Conservation (phyloP, 2,329 filamentous ascomycete genomes). For the Nannizzia gypsea region DNA sequence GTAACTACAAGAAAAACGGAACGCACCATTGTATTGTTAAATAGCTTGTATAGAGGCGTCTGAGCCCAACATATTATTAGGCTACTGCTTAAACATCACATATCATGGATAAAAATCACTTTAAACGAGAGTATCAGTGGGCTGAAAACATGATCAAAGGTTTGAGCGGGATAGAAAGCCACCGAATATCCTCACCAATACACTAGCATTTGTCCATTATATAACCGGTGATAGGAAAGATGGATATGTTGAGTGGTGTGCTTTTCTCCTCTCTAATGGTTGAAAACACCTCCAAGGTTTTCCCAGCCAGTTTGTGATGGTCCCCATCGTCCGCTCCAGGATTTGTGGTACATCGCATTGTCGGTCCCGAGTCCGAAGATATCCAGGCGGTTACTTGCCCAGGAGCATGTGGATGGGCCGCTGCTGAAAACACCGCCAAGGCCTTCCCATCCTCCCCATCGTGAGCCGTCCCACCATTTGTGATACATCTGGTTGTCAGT, state of each 20-base stretch:
- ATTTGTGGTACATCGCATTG: constrained; percentile 12
- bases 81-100: not conserved
- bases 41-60: too few species aligned
- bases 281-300: constrained; percentile 12
- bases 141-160: not conserved
- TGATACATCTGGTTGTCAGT: constrained; percentile 16
- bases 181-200: not conserved
- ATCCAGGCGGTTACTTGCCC: constrained; percentile 15
- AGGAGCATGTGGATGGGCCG: constrained; percentile 14
- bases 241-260: not conserved
- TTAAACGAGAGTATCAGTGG: not conserved
- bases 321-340: constrained; percentile 12
- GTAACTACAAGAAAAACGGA: too few species aligned
- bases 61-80: too few species aligned
- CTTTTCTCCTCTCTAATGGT: not conserved
- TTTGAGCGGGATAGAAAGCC: not conserved
- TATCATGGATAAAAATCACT: not conserved
- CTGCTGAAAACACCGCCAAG: constrained; percentile 16
- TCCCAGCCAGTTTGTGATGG: constrained; percentile 10
- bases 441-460: constrained; percentile 11
- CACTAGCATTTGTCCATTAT: not conserved
- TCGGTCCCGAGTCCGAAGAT: constrained; percentile 17
- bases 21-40: too few species aligned
- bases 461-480: constrained; percentile 12
- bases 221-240: not conserved